Evolutionary conservation across 257 asterid species (phyloP), one percentile per base, ranked within the genome.

Genomic region (Fraxinus pennsylvanica): DNA sequence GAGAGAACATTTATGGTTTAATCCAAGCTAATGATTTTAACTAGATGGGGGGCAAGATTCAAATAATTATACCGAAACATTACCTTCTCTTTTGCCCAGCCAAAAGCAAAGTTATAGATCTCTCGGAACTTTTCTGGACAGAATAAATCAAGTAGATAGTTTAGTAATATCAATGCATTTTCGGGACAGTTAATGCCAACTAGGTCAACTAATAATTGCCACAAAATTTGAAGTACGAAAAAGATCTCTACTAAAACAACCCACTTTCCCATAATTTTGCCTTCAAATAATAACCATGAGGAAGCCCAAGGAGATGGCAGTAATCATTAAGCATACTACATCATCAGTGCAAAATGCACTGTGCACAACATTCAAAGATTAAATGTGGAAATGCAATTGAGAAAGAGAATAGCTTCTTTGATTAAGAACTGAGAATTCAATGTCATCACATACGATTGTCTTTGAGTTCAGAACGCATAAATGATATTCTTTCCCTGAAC

Each of bases 1-100:
- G 36, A 57, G 8, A 57, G 66, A 63, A 22, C 36, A 63, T 2
- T 13, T 9, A 27, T 27, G 29, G 27, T 72, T 25, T 10, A 59
- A 72, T 72, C 41, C 39, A 72, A 47, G 15, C 25, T 12, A 36
- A 21, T n/a, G 25, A 76, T 73, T 63, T 67, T 33, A 65, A 73
- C 39, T 43, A 68, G 69, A 19, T 35, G 65, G 78, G 78, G 50
- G 39, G 45, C 68, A 9, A 38, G 22, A 29, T 27, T 50, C 76
- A 27, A 22, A 29, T 35, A 50, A 78, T 32, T 4, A 59, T 76
- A 80, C 52, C 68, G 79, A 82, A 27, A 27, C 7, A 65, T 72
- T 82, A 96, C 99, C 98, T 96, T 93, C 86, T 96, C 99, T 81
- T 93, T 96, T 80, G 99, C 98, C 99, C 99, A 96, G 82, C 97